Base-by-base conservation (phyloP, 2,329 filamentous ascomycete species). In the Colletotrichum horii region DNA sequence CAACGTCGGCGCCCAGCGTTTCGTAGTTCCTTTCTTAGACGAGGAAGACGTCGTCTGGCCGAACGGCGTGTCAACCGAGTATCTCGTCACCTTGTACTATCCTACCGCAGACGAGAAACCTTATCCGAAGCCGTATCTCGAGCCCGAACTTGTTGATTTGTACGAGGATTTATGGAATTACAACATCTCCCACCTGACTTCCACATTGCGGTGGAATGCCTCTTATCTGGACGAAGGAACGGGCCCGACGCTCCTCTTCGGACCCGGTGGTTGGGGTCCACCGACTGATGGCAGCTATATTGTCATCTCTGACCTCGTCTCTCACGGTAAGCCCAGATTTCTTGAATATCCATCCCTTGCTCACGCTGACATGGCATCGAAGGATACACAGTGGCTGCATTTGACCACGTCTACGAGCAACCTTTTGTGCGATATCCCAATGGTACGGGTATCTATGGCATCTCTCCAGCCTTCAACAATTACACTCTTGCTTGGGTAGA, bases 331-430 rank as follows among this genome's bases (percentile, higher is more conserved):
- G 8, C 24, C 8, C 30, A 2, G 24, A 32, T 15, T 24, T 4
- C 30, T 12, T 8, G 4, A 6, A 11, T 3, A n/a, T n/a, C n/a
- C n/a, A 3, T 9, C 6, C 7, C 3, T n/a, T 4, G 28, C 14
- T 5, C 9, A 7, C 6, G n/a, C 66, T 73, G 19, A 73, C 30
- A 5, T 79, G 8, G 77, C 71, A 1, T 78, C 77, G 8, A 79
- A 62, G 81, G 81, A 6, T 82, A 81, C 61, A 75, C 74, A 12
- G 75, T 82, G 15, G 76, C 80, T 24, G 80, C 79, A 14, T 56
- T 81, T 19, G 80, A 82, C 28, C 81, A 82, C 36, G 76, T 79
- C 3, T 81, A 77, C 15, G 80, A 82, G 72, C 81, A 82, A 71
- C 80, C 81, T 0, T 82, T 80, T 68, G 36, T 82, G 19, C 76